Percentiles rank a stretch among this genome's conserved stretches.
phyloP scores from a whole-genome alignment of 495 filamentous ascomycete genomes.

The Podospora appendiculata region DNA sequence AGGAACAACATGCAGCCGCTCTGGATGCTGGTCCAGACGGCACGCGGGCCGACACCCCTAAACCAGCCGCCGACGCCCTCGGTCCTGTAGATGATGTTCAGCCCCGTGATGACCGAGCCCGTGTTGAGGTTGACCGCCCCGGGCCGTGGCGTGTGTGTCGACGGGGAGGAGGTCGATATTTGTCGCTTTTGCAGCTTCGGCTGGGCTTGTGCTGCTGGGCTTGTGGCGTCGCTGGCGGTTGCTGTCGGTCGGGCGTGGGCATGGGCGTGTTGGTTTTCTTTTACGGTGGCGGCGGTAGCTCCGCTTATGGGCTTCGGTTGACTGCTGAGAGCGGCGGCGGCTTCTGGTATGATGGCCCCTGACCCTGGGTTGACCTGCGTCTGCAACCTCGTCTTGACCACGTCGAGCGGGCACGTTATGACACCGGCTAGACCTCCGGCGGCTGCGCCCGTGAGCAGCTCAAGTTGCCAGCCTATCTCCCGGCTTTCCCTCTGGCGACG shows the following conservation, averaged over 20 bases:
- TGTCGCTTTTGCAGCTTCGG: conserved; percentile 45
- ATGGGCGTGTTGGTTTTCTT: too few relatives aligned
- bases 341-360: background rate
- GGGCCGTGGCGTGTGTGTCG: conserved; percentile 65
- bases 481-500: conserved; percentile 57
- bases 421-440: conserved; percentile 92
- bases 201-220: conserved; percentile 2
- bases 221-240: conserved; percentile 3
- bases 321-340: background rate
- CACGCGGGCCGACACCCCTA: conserved; percentile 84
- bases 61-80: conserved; percentile 91
- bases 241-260: conserved; percentile 5
- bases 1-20: conserved; percentile 94
- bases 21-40: conserved; percentile 97
- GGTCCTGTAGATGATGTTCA: conserved; percentile 77
- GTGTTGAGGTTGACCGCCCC: conserved; percentile 75
- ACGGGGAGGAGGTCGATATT: conserved; percentile 82
- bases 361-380: conserved; percentile 65
- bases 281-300: background rate
- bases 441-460: conserved; percentile 83
- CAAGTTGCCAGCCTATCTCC: conserved; percentile 77
- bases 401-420: conserved; percentile 90
- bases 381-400: conserved; percentile 96
- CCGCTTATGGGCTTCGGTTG: background rate
- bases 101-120: conserved; percentile 75